Evolutionary conservation across 1,139 yeast genomes (phyloP).

Genomic region (Pichiaceae sp.): DNA sequence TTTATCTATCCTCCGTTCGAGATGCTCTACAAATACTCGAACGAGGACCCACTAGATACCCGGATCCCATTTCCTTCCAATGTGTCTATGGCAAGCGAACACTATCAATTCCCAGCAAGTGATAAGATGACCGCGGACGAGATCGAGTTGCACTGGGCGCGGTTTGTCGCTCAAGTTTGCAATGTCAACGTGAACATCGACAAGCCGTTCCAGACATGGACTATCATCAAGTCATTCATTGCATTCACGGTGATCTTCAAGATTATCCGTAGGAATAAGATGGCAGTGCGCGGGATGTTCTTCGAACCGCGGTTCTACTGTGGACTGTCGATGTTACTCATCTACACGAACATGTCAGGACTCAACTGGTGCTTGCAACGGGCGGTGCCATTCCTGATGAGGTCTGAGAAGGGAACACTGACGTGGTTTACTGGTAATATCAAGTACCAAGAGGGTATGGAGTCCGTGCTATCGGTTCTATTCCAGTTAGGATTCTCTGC

Average conservation of each 20-base stretch:
- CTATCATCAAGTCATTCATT: slow-evolving; percentile 38
- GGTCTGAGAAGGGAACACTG: slow-evolving; percentile 31
- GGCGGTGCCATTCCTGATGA: slow-evolving; percentile 55
- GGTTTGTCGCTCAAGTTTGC: slow-evolving; percentile 38
- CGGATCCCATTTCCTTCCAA: slow-evolving; percentile 9
- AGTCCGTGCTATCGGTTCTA: slow-evolving; percentile 41
- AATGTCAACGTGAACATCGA: slow-evolving; percentile 35
- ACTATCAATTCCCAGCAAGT: slow-evolving; percentile 14
- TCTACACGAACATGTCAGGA: slow-evolving; percentile 47
- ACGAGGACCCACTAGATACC: slow-evolving; percentile 7
- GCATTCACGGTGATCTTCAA: slow-evolving; percentile 38
- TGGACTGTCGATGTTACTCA: slow-evolving; percentile 31
- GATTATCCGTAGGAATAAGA: slow-evolving; percentile 42
- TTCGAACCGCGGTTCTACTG: slow-evolving; percentile 18
- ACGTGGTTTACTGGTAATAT: slow-evolving; percentile 52
- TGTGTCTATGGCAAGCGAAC: slow-evolving; percentile 15
- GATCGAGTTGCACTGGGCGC: slow-evolving; percentile 35
- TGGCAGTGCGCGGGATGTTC: slow-evolving; percentile 14
- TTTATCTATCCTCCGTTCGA: slow-evolving; percentile 46
- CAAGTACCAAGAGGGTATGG: slow-evolving; percentile 64
- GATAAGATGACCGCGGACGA: slow-evolving; percentile 6
- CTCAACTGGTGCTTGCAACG: slow-evolving; percentile 54
- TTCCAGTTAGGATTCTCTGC: slow-evolving; percentile 37
- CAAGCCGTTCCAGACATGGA: slow-evolving; percentile 31
- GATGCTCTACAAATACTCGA: slow-evolving; percentile 20